Evolutionary conservation across 2,329 filamentous ascomycete species (phyloP).

Genomic region (Fusarium siculi): DNA sequence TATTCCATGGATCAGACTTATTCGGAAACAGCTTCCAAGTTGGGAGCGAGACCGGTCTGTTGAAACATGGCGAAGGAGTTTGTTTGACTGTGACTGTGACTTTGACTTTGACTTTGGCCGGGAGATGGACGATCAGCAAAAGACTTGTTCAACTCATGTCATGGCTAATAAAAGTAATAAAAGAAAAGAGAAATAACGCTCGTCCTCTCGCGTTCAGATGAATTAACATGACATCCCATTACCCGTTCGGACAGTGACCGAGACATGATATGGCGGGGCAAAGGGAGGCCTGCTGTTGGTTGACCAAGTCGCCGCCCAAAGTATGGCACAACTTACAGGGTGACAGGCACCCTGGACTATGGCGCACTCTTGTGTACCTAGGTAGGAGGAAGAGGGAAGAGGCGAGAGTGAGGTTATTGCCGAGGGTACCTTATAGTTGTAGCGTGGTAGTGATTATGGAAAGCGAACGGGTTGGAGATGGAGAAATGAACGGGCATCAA

Average conservation of each 20-base stretch:
- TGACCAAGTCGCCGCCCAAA: conserved; percentile 15
- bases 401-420: conserved; percentile 10
- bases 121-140: not conserved
- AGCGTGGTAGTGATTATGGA: not conserved
- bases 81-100: not conserved
- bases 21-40: conserved; percentile 23
- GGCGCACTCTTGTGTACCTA: conserved; percentile 11
- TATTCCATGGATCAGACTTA: conserved; percentile 21
- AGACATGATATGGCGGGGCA: conserved; percentile 37
- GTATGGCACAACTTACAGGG: conserved; percentile 33
- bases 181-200: conserved; percentile 27
- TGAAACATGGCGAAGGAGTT: conserved; percentile 18
- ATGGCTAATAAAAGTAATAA: conserved; percentile 21
- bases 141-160: not conserved
- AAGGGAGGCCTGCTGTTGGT: conserved; percentile 36
- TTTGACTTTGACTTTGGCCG: not conserved
- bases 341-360: conserved; percentile 24
- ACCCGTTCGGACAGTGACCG: conserved; percentile 43
- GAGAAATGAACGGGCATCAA: conserved; percentile 7
- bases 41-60: conserved; percentile 20
- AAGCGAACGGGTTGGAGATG: not conserved
- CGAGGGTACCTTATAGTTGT: conserved; percentile 4
- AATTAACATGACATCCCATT: conserved; percentile 36
- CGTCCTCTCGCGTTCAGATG: conserved; percentile 24
- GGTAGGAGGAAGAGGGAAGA: not conserved